A percentile compares a stretch with the other conserved stretches of the same genome.
phyloP scores from a whole-genome alignment of 805 yeast genomes.

The Kregervanrija delftensis region DNA sequence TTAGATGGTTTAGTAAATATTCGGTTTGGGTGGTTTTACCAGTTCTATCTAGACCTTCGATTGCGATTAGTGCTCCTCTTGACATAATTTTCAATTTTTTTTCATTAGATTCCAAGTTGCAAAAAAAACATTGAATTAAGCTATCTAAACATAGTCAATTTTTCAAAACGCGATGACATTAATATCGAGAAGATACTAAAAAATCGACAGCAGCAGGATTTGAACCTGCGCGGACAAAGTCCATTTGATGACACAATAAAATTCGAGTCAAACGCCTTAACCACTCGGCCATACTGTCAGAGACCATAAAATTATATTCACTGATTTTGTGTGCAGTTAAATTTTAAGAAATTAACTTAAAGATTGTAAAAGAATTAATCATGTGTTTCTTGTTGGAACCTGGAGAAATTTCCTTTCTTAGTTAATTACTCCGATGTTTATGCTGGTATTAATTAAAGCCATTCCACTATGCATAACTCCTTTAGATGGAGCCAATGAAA shows the following conservation, averaged over 20 bases:
- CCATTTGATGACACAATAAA: conserved; percentile 31
- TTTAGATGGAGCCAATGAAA: too few species aligned
- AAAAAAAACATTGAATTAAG: neutral
- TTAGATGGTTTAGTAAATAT: conserved; percentile 26
- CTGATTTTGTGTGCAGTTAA: too few species aligned
- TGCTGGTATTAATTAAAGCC: too few species aligned
- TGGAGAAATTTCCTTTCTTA: too few species aligned
- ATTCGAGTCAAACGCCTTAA: conserved; percentile 34
- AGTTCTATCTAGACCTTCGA: conserved; percentile 92
- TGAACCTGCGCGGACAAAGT: conserved; percentile 63
- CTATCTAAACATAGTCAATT: neutral
- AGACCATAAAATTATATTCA: too few species aligned
- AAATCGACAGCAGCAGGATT: conserved; percentile 54
- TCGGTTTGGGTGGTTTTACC: conserved; percentile 86
- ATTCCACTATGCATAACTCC: too few species aligned
- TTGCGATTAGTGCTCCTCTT: conserved; percentile 69
- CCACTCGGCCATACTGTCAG: conserved; percentile 35
- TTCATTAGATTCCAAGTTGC: neutral
- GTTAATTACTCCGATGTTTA: too few species aligned
- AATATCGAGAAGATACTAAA: conserved; percentile 19
- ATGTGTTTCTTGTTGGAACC: too few species aligned
- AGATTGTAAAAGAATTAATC: too few species aligned
- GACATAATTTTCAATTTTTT: neutral
- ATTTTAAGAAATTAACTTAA: too few species aligned
- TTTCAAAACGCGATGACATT: neutral